Evolutionary conservation across 2,329 filamentous ascomycete species (phyloP), one percentile per base, ranked within the genome.

Genomic region (Fusarium chuoi): DNA sequence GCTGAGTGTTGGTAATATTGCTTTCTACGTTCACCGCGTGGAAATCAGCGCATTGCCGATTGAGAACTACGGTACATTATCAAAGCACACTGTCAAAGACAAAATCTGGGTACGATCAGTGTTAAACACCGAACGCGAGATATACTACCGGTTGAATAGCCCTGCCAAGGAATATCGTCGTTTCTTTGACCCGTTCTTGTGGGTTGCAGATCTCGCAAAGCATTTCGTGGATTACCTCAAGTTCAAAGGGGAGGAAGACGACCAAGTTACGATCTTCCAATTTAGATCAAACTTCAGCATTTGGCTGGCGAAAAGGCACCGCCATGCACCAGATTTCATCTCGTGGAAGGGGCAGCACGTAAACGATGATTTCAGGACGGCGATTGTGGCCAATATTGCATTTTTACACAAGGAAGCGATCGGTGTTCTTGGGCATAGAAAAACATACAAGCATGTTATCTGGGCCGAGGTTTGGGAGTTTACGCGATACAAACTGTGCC

Each of bases 201-300:
- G 93, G 93, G 81, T 95, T 2, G 91, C 90, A 0, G 87, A 92
- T 59, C 83, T 96, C 1, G 86, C 88, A 0, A 96, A 95, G 77
- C 90, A 94, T 75, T 87, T 93, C 30, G 85, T 95, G 3, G 92
- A 95, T 70, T 96, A 88, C 73, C 83, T 93, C 54, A 79, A 81
- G 7, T 56, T 78, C 15, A 81, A 84, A 65, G 74, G 79, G 6
- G 73, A 80, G 14, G 69, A 71, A 18, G 55, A 75, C 1, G 76
- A 74, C 1, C 78, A 77, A 4, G 86, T 92, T 3, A 80, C 82
- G 0, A 83, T 95, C 1, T 62, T 82, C 7, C 82, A 90, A 58
- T 95, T 96, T 71, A 83, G 85, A 14, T 64, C 65, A 0, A 75
- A 84, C 0, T 96, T 96, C 71, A 79, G 82, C 38, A 59, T 68